Conservation (phyloP, 768 basidiomycete genomes). For the Leccinellum albellum region DNA sequence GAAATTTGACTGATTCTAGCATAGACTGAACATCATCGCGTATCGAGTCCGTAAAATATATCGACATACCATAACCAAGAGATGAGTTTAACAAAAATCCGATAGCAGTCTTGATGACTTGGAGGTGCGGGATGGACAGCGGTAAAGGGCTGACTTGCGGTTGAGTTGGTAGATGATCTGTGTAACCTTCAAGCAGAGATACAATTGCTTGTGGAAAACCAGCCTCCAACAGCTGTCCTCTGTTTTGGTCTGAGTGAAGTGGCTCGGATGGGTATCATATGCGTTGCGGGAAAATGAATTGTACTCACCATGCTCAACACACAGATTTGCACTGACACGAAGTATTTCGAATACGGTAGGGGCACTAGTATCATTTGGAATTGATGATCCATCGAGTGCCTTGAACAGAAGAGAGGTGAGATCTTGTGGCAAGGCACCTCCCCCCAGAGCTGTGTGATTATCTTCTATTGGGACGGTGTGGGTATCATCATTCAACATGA, state of each 20-base stretch:
- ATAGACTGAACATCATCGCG: constrained; percentile 2
- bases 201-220: constrained; percentile 66
- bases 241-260: constrained; percentile 60
- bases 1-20: constrained; percentile 66
- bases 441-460: constrained; percentile 66
- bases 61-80: constrained; percentile 64
- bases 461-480: constrained; percentile 47
- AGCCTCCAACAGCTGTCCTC: constrained; percentile 65
- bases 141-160: constrained; percentile 41
- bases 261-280: constrained; percentile 3
- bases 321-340: constrained; percentile 77
- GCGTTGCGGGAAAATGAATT: not conserved
- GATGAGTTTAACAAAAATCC: constrained; percentile 78
- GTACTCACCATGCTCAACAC: constrained; percentile 73
- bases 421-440: constrained; percentile 59
- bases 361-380: constrained; percentile 44
- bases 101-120: constrained; percentile 70
- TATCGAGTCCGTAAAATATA: not conserved
- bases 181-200: constrained; percentile 65
- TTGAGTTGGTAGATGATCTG: constrained; percentile 39
- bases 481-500: constrained; percentile 1
- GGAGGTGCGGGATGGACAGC: constrained; percentile 59
- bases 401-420: constrained; percentile 57
- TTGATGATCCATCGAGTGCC: constrained; percentile 47
- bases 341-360: constrained; percentile 63